These are phyloP conservation scores for Nicotiana rustica DNA, from an alignment of 305 asterid genomes.

Conservation along the genomic window DNA sequence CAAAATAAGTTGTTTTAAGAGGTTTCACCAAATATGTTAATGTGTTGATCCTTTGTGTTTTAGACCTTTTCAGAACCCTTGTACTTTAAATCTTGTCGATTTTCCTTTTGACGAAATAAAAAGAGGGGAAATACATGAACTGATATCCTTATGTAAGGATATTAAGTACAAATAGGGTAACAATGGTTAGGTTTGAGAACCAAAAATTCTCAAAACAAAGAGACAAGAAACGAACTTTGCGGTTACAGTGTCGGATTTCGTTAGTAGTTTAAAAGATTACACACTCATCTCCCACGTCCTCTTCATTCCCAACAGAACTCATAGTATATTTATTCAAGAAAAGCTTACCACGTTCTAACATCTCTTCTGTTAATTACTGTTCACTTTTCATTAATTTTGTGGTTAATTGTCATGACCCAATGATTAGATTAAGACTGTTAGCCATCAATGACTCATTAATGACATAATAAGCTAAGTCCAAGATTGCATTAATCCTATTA, in stretches of 20 bases:
- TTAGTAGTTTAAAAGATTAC: conserved; percentile 33
- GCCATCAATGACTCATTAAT: conserved; percentile 25
- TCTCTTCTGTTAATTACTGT: background rate
- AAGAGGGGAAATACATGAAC: conserved; percentile 1
- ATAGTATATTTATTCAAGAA: conserved; percentile 32
- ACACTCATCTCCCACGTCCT: conserved; percentile 55
- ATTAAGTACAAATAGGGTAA: conserved; percentile 31
- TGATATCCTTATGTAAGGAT: background rate
- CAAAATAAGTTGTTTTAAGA: no score
- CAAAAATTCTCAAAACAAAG: background rate
- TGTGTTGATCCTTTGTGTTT: no score
- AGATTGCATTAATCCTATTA: conserved; percentile 35
- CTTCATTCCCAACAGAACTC: conserved; percentile 28
- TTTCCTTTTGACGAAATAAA: background rate
- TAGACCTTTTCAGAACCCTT: background rate
- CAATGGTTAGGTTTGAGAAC: conserved; percentile 34
- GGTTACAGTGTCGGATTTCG: conserved; percentile 59
- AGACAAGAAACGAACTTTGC: conserved; percentile 52
- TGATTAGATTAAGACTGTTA: conserved; percentile 52
- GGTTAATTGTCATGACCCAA: conserved; percentile 38
- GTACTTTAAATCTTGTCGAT: background rate
- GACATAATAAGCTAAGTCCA: conserved; percentile 39
- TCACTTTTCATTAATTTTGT: conserved; percentile 17
- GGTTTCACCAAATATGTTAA: no score
- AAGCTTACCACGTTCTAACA: conserved; percentile 57